Base-by-base conservation (phyloP, 768 basidiomycete genomes). In the Lactarius evosmus region DNA sequence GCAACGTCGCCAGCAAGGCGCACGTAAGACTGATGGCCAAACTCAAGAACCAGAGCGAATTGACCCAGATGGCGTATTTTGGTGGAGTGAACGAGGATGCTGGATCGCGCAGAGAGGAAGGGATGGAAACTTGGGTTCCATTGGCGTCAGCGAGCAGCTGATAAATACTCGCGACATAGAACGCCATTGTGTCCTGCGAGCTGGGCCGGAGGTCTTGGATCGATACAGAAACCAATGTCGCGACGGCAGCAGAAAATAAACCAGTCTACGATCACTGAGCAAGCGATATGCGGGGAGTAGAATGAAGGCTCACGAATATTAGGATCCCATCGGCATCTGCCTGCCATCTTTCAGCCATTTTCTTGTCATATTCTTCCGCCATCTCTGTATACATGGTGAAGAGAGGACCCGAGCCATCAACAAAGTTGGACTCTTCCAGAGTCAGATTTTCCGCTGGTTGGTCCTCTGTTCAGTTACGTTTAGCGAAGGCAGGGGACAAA, bases 1-100 rank as follows among this genome's bases (percentile, higher is more conserved):
- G 19, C 44, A 49, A 25, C 14, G 44, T 58, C 30, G 57, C 57
- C 29, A 58, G 30, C 2, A 58, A 30, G 11, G 44, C 57, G 22
- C 44, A 32, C 3, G 57, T 46, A 11, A 58, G 57, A 49, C 44
- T 33, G 30, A 58, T 58, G 8, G 32, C 14, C 33, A 58, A n/a
- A 19, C 57, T 58, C 44, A 58, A 33, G 32, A 58, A 46, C 57
- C 44, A 58, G 19, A 58, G 14, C 8, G 57, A 33, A 11, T 58
- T 58, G n/a, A 58, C 57, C 41, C 44, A 58, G 30, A 58, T 17
- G 29, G 57, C 57, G 7, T 30, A 58, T 29, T 5, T 49, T 2
- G 57, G 44, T 22, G 57, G 29, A 17, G 57, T 22, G 57, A 58
- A 58, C 4, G 57, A n/a, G 3, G 57, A 17, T 7, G 40, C 40